These are phyloP conservation scores for Podaxis pistillaris DNA, from an alignment of 768 basidiomycete species.

Conservation along the genomic window DNA sequence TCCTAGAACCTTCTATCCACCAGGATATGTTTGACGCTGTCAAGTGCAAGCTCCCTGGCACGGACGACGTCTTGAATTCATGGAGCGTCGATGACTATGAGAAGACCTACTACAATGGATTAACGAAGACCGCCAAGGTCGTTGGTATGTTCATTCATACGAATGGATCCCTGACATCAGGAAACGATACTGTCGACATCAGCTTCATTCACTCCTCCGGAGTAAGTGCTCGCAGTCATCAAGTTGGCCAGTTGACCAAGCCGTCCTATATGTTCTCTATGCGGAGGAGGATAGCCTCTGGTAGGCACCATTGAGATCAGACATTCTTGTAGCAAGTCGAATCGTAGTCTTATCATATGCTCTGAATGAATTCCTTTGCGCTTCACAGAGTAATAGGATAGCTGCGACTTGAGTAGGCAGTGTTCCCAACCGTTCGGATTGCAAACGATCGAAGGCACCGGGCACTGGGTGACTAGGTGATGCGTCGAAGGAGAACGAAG, in stretches of 20 bases:
- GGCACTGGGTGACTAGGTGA: no score
- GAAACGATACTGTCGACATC: not conserved
- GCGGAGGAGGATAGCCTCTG: constrained; percentile 34
- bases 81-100: not conserved
- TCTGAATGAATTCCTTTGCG: no score
- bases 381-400: no score
- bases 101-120: not conserved
- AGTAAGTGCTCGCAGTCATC: constrained; percentile 50
- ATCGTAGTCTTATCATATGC: no score
- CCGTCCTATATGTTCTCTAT: constrained; percentile 59
- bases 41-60: constrained; percentile 35
- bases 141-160: not conserved
- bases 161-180: not conserved
- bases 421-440: no score
- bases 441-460: no score
- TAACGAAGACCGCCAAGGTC: not conserved
- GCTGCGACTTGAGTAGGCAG: no score
- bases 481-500: no score
- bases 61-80: constrained; percentile 83
- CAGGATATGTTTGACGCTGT: constrained; percentile 51
- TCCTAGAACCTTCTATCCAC: not conserved
- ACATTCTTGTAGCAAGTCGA: not conserved
- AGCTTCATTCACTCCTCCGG: not conserved
- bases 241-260: not conserved
- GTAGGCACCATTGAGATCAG: not conserved